Evolutionary conservation across 2,329 filamentous ascomycete genomes (phyloP).

Genomic region (Talaromyces rugulosus): DNA sequence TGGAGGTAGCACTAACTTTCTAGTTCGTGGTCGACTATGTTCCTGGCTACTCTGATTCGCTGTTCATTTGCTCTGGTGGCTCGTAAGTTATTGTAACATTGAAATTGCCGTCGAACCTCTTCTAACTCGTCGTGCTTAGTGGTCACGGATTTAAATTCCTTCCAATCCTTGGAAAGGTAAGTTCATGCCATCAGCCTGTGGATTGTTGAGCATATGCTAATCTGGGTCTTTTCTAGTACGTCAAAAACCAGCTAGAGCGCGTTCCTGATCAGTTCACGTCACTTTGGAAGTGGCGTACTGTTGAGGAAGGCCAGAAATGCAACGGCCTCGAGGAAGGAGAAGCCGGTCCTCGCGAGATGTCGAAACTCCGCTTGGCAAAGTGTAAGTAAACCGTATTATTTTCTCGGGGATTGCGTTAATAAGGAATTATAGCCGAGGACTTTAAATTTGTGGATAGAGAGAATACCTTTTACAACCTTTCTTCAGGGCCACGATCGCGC

Average conservation of each 20-base stretch:
- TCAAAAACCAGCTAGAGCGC: neutral
- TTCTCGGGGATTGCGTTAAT: no score
- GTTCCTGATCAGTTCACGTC: no score
- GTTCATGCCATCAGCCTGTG: slow-evolving; percentile 18
- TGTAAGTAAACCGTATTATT: no score
- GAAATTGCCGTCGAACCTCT: no score
- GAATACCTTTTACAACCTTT: no score
- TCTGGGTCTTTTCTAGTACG: neutral
- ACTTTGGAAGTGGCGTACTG: no score
- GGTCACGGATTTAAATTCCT: slow-evolving; percentile 61
- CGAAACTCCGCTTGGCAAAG: slow-evolving; percentile 8
- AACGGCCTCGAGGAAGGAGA: slow-evolving; percentile 26
- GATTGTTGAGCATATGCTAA: slow-evolving; percentile 16
- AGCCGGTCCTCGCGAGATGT: slow-evolving; percentile 23
- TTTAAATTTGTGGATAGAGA: no score
- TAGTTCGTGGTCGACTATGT: slow-evolving; percentile 54
- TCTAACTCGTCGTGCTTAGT: slow-evolving; percentile 21
- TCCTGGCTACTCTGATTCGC: slow-evolving; percentile 39
- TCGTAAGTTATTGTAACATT: no score
- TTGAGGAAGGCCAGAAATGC: slow-evolving; percentile 15
- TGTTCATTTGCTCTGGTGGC: slow-evolving; percentile 59
- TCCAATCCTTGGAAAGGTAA: slow-evolving; percentile 49
- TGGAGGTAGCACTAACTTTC: neutral
- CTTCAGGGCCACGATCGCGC: no score
- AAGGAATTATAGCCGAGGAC: no score